These are phyloP conservation scores for Populus hybrid DNA, from an alignment of 441 rosid species.

Conservation along the genomic window DNA sequence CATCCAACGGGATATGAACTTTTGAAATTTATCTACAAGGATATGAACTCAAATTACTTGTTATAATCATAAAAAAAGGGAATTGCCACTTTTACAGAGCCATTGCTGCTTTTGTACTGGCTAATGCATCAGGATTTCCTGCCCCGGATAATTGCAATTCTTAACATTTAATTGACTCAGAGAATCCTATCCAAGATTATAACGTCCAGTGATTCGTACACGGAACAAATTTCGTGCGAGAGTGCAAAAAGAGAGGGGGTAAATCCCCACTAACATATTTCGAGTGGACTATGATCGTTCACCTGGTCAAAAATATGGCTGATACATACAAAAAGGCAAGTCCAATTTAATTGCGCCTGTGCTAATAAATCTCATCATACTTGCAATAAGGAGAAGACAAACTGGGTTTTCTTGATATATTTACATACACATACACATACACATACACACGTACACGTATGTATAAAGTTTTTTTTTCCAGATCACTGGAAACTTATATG, in stretches of 20 bases:
- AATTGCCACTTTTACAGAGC: too few species aligned
- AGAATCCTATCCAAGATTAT: background rate
- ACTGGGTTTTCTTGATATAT: too few species aligned
- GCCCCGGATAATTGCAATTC: background rate
- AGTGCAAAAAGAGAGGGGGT: background rate
- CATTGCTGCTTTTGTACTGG: background rate
- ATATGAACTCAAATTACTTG: background rate
- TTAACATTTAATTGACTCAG: background rate
- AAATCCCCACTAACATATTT: background rate
- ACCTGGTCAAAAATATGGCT: background rate
- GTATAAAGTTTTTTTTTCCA: background rate
- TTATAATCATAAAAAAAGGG: background rate
- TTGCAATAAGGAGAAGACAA: too few species aligned
- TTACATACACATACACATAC: too few species aligned
- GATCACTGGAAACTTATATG: too few species aligned
- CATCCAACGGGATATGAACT: too few species aligned
- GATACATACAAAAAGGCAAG: too few species aligned
- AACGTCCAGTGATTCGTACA: constrained; percentile 1
- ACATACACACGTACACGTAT: background rate
- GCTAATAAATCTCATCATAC: too few species aligned
- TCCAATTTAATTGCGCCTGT: too few species aligned
- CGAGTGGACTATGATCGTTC: background rate
- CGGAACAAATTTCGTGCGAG: background rate
- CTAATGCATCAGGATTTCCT: background rate
- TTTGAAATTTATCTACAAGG: background rate